These are phyloP conservation scores for Selaginella moellendorffii DNA, from an alignment of 75 land plant genomes.

Conservation along the genomic window DNA sequence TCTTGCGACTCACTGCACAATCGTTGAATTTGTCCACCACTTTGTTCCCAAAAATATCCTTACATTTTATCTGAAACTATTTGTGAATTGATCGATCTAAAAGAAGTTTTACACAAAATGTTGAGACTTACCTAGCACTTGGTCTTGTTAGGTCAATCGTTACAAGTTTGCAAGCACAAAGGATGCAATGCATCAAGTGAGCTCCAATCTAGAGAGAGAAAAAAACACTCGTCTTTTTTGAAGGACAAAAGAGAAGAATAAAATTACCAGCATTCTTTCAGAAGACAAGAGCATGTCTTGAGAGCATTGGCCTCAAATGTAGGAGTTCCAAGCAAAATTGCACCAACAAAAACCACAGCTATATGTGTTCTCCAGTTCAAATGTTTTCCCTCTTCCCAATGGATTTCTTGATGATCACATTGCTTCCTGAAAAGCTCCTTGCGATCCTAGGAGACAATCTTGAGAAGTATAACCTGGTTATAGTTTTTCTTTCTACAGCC, in stretches of 20 bases:
- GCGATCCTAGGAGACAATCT: no score
- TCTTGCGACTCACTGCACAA: slow-evolving; percentile 86
- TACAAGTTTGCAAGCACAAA: slow-evolving; percentile 94
- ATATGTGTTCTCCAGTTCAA: not conserved
- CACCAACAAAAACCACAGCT: not conserved
- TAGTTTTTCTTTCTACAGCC: no score
- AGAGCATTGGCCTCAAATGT: not conserved
- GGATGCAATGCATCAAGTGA: slow-evolving; percentile 70
- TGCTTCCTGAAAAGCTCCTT: no score
- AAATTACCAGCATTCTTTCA: not conserved
- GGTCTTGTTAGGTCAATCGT: slow-evolving; percentile 90
- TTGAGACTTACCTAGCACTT: slow-evolving; percentile 70
- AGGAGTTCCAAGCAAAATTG: not conserved
- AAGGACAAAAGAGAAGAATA: not conserved
- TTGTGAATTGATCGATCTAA: not conserved
- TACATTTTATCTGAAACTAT: slow-evolving; percentile 63
- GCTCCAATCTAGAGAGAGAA: slow-evolving; percentile 33
- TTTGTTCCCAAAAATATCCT: slow-evolving; percentile 82
- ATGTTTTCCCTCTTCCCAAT: not conserved
- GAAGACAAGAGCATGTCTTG: not conserved
- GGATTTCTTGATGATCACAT: no score
- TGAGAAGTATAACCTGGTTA: no score
- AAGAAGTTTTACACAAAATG: not conserved
- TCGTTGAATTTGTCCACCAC: slow-evolving; percentile 93
- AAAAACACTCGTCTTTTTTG: not conserved